Percentiles rank a stretch among this genome's conserved stretches.
Conservation (phyloP, 768 basidiomycete species). For the Russula sp. region DNA sequence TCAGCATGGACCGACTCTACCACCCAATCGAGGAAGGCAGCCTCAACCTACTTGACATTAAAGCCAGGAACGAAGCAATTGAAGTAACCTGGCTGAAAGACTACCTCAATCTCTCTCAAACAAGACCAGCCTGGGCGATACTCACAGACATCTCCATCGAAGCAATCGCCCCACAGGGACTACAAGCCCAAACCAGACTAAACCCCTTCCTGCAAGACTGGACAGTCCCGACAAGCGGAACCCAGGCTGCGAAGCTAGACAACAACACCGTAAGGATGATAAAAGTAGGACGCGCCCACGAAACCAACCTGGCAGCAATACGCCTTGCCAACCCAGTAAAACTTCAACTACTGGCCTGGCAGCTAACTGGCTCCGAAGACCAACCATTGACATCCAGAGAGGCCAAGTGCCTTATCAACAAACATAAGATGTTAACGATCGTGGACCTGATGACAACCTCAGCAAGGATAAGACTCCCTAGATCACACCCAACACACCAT, state of each 20-base stretch:
- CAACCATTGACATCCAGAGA: accelerated
- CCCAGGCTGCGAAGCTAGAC: background rate
- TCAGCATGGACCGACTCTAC: no score
- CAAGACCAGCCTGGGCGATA: constrained; percentile 20
- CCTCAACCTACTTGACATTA: background rate
- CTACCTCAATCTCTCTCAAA: background rate
- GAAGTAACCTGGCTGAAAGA: background rate
- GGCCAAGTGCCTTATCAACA: background rate
- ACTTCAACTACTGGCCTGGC: background rate
- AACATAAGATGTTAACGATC: background rate
- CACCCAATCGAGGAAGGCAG: background rate
- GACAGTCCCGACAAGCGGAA: background rate
- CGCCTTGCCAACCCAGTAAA: background rate
- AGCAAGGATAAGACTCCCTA: background rate
- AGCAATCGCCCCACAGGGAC: background rate
- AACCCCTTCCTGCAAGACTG: constrained; percentile 20
- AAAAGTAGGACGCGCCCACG: background rate
- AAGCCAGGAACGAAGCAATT: background rate
- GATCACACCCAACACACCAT: background rate
- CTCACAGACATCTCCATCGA: constrained; percentile 1
- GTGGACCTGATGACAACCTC: background rate
- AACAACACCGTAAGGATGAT: constrained; percentile 7
- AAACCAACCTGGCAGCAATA: background rate
- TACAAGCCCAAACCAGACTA: no score
- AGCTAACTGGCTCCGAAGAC: no score